Evolutionary conservation across 75 land plant species (phyloP).

Genomic region (Larix kaempferi): DNA sequence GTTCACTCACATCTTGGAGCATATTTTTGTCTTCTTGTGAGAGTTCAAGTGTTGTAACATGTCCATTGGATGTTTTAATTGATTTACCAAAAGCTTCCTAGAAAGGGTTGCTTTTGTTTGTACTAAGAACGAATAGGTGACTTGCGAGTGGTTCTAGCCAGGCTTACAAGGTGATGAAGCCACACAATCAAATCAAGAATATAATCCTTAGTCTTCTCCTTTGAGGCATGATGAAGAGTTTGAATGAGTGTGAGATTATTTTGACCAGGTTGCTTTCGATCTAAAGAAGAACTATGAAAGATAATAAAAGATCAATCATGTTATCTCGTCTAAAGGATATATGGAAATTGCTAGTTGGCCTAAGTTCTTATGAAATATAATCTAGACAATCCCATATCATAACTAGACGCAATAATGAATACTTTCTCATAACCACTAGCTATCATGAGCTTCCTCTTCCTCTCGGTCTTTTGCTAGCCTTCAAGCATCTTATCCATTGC

Average conservation of each 20-base stretch:
- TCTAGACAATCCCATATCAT: too few species aligned
- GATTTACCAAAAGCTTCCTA: slow-evolving; percentile 9
- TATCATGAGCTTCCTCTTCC: too few species aligned
- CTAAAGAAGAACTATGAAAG: slow-evolving; percentile 48
- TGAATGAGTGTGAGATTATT: slow-evolving; percentile 54
- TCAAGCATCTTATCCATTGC: too few species aligned
- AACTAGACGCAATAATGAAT: too few species aligned
- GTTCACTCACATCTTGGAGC: slow-evolving; percentile 44
- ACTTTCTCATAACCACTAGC: too few species aligned
- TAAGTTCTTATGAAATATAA: neutral
- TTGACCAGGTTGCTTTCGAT: slow-evolving; percentile 62
- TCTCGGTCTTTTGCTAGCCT: too few species aligned
- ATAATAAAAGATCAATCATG: neutral
- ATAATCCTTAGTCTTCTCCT: slow-evolving; percentile 66
- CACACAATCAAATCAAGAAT: slow-evolving; percentile 74
- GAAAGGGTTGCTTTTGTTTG: slow-evolving; percentile 16
- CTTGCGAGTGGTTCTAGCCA: slow-evolving; percentile 59
- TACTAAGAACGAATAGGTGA: slow-evolving; percentile 65
- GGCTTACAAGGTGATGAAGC: slow-evolving; percentile 80
- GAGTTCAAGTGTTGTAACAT: slow-evolving; percentile 17
- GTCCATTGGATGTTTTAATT: slow-evolving; percentile 9
- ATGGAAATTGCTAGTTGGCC: neutral
- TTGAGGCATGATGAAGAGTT: slow-evolving; percentile 88
- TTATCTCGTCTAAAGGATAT: slow-evolving; percentile 5
- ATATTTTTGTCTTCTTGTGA: slow-evolving; percentile 78